Percentiles rank a stretch among this genome's conserved stretches.
Evolutionary conservation across 2,329 filamentous ascomycete species (phyloP).

Genomic region (Penicillium nordicum): DNA sequence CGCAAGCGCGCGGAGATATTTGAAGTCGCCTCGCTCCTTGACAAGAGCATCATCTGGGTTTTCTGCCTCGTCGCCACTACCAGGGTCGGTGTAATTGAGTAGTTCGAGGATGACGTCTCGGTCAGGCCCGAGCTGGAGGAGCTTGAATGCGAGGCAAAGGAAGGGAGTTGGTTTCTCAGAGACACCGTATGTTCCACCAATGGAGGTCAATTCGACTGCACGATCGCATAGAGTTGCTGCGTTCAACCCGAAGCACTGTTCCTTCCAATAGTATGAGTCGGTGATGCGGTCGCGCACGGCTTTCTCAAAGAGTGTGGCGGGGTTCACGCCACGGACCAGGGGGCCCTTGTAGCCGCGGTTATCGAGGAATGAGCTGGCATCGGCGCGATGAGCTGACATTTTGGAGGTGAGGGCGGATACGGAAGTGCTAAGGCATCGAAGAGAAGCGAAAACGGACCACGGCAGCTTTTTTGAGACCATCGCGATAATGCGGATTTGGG

Average conservation of each 20-base stretch:
- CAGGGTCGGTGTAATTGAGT: constrained; percentile 72
- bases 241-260: constrained; percentile 96
- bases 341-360: constrained; percentile 76
- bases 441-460: constrained; percentile 2
- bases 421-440: neutral
- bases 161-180: constrained; percentile 85
- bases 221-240: constrained; percentile 77
- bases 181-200: constrained; percentile 83
- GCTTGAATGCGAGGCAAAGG: constrained; percentile 89
- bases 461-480: neutral
- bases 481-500: neutral
- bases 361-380: constrained; percentile 75
- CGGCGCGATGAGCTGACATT: constrained; percentile 65
- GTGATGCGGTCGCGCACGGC: constrained; percentile 92
- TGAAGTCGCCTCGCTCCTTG: constrained; percentile 49
- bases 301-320: constrained; percentile 93
- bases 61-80: constrained; percentile 42
- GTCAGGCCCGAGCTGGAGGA: constrained; percentile 80
- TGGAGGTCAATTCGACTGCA: constrained; percentile 75
- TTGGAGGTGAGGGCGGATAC: neutral
- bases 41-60: constrained; percentile 30
- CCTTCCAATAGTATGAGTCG: constrained; percentile 96
- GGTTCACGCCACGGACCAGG: constrained; percentile 85
- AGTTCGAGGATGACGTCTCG: constrained; percentile 78
- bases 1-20: constrained; percentile 82